Base-by-base conservation (phyloP, 2,329 filamentous ascomycete genomes). In the Hypoxylon sp. region DNA sequence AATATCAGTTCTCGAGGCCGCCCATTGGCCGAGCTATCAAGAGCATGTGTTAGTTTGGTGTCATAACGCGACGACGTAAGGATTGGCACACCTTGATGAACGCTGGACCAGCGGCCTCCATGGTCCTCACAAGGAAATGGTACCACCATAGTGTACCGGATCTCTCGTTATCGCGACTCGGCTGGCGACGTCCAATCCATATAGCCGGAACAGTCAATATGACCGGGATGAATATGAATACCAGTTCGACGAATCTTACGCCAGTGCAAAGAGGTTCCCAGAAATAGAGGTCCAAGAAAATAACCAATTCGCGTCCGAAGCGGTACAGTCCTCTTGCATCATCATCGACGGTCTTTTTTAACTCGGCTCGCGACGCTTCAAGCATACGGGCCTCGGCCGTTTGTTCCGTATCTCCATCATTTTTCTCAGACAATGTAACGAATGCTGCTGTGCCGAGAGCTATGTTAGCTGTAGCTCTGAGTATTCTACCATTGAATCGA, bases 71-170 rank as follows among this genome's bases (percentile, higher is more conserved):
- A 52, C 41, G 21, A 6, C 25, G 19, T 34, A 1, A 17, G 9
- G 14, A 66, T 49, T 23, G 2, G 1, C 77, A 55, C 80, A 93
- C 92, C 87, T 99, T 99, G 82, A 99, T 99, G 77, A 99, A 99
- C 0, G 96, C 94, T 48, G 96, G 94, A 0, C 96, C 96, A 17
- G 95, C 93, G 76, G 90, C 86, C 80, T 99, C 95, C 96, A 99
- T 98, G 28, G 91, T 87, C 63, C 85, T 87, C 9, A 98, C 94
- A 41, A 99, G 81, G 75, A 97, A 96, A 2, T 84, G 84, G 81
- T 98, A 99, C 96, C 96, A 99, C 93, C 93, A 97, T 2, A 98
- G 76, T 0, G 94, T 94, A 0, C 96, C 95, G 5, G 82, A 85
- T 68, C 93, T 86, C 81, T 97, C 93, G 70, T 93, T 89, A 73